Percentiles rank a stretch among this genome's conserved stretches.
Conservation (phyloP, 495 filamentous ascomycete genomes). For the Penicillium riverlandense region DNA sequence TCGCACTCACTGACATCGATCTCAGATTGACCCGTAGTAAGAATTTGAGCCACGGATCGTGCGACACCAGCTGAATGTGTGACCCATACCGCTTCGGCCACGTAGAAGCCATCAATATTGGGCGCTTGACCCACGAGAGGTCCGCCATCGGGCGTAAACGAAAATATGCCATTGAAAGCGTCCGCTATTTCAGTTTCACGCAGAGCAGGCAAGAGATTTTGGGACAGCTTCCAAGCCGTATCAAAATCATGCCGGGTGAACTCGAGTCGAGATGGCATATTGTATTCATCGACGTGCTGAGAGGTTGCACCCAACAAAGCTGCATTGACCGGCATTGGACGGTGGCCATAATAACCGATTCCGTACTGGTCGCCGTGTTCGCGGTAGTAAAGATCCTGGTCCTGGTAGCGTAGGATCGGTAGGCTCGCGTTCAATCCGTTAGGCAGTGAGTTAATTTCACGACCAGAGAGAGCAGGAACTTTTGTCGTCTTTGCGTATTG, state of each 20-base stretch:
- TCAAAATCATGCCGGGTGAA: constrained; percentile 43
- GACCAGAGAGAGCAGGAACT: constrained; percentile 22
- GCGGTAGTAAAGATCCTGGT: constrained; percentile 47
- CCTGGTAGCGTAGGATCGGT: constrained; percentile 44
- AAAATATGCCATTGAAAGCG: constrained; percentile 48
- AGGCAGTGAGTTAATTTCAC: constrained; percentile 19
- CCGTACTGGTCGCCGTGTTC: constrained; percentile 46
- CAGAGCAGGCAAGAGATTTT: constrained; percentile 36
- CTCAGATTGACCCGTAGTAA: constrained; percentile 36
- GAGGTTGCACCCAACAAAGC: constrained; percentile 33
- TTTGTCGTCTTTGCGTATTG: constrained; percentile 45
- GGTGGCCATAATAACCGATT: constrained; percentile 48
- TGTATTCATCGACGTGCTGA: constrained; percentile 37
- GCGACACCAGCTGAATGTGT: constrained; percentile 49
- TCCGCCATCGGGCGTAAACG: constrained; percentile 46
- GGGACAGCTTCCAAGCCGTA: constrained; percentile 39
- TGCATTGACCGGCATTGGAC: constrained; percentile 42
- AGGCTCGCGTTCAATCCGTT: constrained; percentile 35
- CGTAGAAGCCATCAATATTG: constrained; percentile 42
- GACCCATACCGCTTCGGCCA: constrained; percentile 49
- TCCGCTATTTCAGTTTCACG: constrained; percentile 34
- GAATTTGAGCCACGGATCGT: constrained; percentile 38
- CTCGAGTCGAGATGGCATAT: constrained; percentile 45
- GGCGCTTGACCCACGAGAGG: constrained; percentile 41
- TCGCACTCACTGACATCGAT: constrained; percentile 44